Evolutionary conservation across 352 stramenopile genomes (phyloP).

Genomic region (Thraustochytrium striatum): DNA sequence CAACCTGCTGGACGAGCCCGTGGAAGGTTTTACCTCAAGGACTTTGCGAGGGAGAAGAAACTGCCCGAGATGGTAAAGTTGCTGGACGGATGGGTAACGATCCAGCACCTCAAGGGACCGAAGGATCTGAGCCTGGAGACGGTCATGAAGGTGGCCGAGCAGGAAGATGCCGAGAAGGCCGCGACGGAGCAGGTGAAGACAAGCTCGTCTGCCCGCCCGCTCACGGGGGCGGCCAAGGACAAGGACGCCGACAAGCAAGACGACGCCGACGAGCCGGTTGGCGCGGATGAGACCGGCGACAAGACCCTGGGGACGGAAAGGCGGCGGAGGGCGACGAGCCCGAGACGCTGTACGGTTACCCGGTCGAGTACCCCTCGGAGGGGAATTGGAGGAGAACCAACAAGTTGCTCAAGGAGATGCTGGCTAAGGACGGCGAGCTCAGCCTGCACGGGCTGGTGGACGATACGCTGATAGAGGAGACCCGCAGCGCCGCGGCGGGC

Average conservation of each 20-base stretch:
- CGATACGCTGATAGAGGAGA: background rate
- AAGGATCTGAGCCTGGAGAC: constrained; percentile 25
- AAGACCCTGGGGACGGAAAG: too few relatives aligned
- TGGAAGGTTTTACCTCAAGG: constrained; percentile 35
- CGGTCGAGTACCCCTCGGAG: background rate
- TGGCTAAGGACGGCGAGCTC: background rate
- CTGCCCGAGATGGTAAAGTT: constrained; percentile 27
- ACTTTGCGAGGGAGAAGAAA: constrained; percentile 45
- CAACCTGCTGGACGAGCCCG: constrained; percentile 44
- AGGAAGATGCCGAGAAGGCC: background rate
- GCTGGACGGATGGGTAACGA: constrained; percentile 8
- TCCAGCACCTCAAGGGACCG: constrained; percentile 9
- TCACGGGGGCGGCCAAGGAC: too few relatives aligned
- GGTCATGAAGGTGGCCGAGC: constrained; percentile 16
- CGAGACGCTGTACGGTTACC: background rate
- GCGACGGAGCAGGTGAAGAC: background rate
- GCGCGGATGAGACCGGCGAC: too few relatives aligned
- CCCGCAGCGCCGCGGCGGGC: background rate
- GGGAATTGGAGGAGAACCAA: background rate
- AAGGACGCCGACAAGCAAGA: background rate
- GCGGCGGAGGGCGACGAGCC: background rate
- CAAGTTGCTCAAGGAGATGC: background rate
- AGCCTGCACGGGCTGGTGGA: background rate
- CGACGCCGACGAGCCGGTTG: background rate
- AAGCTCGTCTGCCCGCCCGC: too few relatives aligned